Conservation (phyloP, 805 yeast genomes). For the Zygosaccharomyces pseudorouxii region DNA sequence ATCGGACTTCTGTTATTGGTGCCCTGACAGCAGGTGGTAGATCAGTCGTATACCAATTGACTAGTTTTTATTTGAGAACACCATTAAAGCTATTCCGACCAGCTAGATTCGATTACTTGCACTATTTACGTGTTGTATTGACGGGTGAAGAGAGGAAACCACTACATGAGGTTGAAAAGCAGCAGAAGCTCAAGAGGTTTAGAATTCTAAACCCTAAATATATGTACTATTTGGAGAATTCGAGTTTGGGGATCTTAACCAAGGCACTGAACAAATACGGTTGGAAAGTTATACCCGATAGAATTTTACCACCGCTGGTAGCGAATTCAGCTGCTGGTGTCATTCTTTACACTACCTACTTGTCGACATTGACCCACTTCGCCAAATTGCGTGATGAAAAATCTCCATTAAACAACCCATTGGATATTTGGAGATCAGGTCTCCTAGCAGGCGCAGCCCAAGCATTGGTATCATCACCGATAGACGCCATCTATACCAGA, state of each 20-base stretch:
- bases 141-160: constrained; percentile 19
- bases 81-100: constrained; percentile 85
- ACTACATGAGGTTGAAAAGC: not conserved
- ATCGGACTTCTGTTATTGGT: constrained; percentile 51
- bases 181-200: not conserved
- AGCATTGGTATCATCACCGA: constrained; percentile 88
- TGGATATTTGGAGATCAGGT: constrained; percentile 73
- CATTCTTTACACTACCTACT: constrained; percentile 77
- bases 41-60: constrained; percentile 73
- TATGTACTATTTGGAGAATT: constrained; percentile 54
- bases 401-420: constrained; percentile 31
- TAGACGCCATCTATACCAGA: constrained; percentile 85
- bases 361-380: constrained; percentile 42
- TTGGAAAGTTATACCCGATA: constrained; percentile 78
- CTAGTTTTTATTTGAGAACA: constrained; percentile 73
- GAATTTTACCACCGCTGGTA: constrained; percentile 75
- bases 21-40: constrained; percentile 82
- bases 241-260: constrained; percentile 68
- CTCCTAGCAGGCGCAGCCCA: constrained; percentile 82
- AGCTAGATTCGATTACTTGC: constrained; percentile 80
- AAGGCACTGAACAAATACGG: constrained; percentile 74
- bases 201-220: constrained; percentile 16
- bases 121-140: constrained; percentile 54
- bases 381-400: constrained; percentile 18
- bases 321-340: constrained; percentile 90